These are phyloP conservation scores for Saccharomycopsis lassenensis DNA, from an alignment of 805 yeast genomes.

Conservation along the genomic window DNA sequence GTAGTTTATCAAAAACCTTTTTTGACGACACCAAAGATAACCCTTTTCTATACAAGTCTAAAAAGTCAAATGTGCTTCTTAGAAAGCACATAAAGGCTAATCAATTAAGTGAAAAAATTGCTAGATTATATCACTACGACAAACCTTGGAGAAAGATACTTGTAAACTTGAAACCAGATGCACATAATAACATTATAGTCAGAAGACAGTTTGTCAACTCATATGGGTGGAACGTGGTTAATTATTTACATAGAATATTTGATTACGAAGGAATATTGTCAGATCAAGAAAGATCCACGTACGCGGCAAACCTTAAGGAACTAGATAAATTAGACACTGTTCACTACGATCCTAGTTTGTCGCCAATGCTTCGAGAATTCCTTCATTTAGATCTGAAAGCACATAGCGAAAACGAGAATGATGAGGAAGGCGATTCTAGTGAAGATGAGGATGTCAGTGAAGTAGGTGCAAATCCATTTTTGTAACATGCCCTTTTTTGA, in stretches of 20 bases:
- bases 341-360: too few relatives aligned
- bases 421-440: too few relatives aligned
- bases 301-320: too few relatives aligned
- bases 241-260: constrained; percentile 8
- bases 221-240: constrained; percentile 70
- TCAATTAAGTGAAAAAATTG: constrained; percentile 64
- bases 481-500: too few relatives aligned
- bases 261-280: constrained; percentile 4
- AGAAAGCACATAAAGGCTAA: constrained; percentile 24
- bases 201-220: constrained; percentile 68
- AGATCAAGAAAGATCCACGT: too few relatives aligned
- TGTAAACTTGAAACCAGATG: constrained; percentile 60
- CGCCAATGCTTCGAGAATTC: too few relatives aligned
- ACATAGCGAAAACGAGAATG: too few relatives aligned
- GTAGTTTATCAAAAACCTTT: neutral
- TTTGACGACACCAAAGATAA: constrained; percentile 7
- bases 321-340: too few relatives aligned
- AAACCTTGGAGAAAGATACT: constrained; percentile 57
- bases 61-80: constrained; percentile 5
- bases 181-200: constrained; percentile 66
- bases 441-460: too few relatives aligned
- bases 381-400: too few relatives aligned
- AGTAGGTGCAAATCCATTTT: too few relatives aligned
- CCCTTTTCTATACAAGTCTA: constrained; percentile 16
- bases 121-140: constrained; percentile 75